Evolutionary conservation across 164 flowering plant genomes (phyloP).

Genomic region (Nelumbo lutea): DNA sequence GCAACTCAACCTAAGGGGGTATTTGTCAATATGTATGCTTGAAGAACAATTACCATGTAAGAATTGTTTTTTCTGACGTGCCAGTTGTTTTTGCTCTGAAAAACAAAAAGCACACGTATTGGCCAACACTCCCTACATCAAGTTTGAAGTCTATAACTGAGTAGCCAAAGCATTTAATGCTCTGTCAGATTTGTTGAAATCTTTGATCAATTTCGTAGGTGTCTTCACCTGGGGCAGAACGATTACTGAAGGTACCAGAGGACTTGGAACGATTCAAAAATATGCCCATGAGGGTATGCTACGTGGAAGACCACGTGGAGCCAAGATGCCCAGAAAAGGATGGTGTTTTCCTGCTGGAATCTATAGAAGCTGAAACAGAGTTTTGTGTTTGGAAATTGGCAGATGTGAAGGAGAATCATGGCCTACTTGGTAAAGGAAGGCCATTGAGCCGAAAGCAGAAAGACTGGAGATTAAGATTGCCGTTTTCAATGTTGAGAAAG

Average conservation of each 20-base stretch:
- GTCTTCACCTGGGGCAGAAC: constrained; percentile 93
- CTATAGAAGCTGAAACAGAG: constrained; percentile 46
- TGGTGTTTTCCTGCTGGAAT: constrained; percentile 62
- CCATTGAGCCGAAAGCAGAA: constrained; percentile 69
- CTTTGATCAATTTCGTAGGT: constrained; percentile 43
- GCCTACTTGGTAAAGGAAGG: constrained; percentile 64
- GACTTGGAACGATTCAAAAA: constrained; percentile 77
- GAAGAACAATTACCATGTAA: too few species aligned
- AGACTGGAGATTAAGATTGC: constrained; percentile 72
- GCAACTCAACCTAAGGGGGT: too few species aligned
- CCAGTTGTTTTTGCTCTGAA: too few species aligned
- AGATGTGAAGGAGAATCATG: constrained; percentile 77
- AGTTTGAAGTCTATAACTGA: background rate
- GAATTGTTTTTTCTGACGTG: too few species aligned
- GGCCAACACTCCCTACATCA: background rate
- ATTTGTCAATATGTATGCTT: too few species aligned
- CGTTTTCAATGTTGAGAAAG: constrained; percentile 40
- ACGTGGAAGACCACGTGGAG: constrained; percentile 33
- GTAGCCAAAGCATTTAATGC: background rate
- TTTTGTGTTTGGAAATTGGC: constrained; percentile 85
- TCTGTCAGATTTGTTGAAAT: background rate
- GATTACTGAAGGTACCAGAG: constrained; percentile 73
- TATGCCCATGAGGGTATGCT: constrained; percentile 68
- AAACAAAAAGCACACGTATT: background rate
- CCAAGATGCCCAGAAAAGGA: constrained; percentile 29